phyloP scores from a whole-genome alignment of 495 filamentous ascomycete genomes.

The Penicillium bialowiezense region DNA sequence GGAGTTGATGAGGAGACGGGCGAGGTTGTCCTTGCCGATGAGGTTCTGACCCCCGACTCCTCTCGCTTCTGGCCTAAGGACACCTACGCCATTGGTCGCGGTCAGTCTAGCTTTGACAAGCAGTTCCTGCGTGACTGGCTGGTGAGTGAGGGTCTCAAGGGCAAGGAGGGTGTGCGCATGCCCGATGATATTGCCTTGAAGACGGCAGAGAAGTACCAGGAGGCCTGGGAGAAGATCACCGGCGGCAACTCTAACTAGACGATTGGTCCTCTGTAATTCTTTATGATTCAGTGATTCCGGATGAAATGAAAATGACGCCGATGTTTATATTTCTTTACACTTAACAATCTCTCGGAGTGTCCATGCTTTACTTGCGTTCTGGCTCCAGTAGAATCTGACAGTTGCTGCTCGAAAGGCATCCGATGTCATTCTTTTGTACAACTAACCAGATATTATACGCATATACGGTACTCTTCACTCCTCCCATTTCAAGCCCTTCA shows the following conservation, averaged over 20 bases:
- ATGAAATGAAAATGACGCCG: background rate
- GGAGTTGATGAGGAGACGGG: conserved; percentile 70
- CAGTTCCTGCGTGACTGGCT: conserved; percentile 90
- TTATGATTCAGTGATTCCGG: conserved; percentile 1
- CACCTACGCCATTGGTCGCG: conserved; percentile 65
- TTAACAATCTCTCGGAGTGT: too few relatives aligned
- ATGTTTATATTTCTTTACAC: conserved; percentile 2
- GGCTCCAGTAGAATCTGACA: too few relatives aligned
- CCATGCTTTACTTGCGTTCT: too few relatives aligned
- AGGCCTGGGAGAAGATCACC: conserved; percentile 70
- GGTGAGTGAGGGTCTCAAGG: conserved; percentile 64
- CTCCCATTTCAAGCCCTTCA: conserved; percentile 40
- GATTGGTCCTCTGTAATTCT: background rate
- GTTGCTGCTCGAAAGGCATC: too few relatives aligned
- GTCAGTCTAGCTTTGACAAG: conserved; percentile 88
- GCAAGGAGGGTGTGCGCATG: conserved; percentile 65
- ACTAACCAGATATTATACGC: conserved; percentile 9
- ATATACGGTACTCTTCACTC: conserved; percentile 19
- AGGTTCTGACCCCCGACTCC: conserved; percentile 85
- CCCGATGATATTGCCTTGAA: conserved; percentile 60
- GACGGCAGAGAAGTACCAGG: conserved; percentile 63
- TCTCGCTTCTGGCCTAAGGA: conserved; percentile 86
- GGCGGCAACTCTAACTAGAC: conserved; percentile 36
- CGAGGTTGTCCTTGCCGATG: conserved; percentile 83
- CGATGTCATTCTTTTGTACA: background rate